Conservation (phyloP, 176 grass and related monocot species). For the Miscanthus lutarioriparius region DNA sequence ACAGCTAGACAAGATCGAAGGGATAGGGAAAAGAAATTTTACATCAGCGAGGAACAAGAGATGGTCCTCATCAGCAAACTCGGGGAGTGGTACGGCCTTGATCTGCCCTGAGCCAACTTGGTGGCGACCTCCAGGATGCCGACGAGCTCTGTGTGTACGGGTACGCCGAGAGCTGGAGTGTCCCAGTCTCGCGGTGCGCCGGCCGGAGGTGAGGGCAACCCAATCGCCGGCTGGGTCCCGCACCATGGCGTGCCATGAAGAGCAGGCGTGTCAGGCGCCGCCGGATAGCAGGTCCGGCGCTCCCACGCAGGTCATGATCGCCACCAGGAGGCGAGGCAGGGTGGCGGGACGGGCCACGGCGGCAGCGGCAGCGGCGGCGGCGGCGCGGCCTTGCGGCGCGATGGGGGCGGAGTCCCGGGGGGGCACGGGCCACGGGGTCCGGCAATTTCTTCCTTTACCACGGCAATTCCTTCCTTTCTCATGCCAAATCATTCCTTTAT, state of each 20-base stretch:
- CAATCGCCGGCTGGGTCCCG: slow-evolving; percentile 53
- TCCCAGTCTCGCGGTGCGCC: neutral
- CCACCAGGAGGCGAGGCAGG: slow-evolving; percentile 28
- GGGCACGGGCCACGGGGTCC: too few relatives aligned
- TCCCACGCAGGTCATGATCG: slow-evolving; percentile 52
- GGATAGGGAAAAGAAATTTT: slow-evolving; percentile 19
- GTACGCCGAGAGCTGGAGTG: neutral
- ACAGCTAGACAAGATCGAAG: neutral
- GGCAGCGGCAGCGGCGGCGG: too few relatives aligned
- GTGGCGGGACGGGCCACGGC: too few relatives aligned
- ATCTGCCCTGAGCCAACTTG: slow-evolving; percentile 15
- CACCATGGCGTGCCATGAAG: slow-evolving; percentile 45
- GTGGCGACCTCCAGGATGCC: slow-evolving; percentile 32
- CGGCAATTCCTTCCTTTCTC: too few relatives aligned
- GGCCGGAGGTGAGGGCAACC: slow-evolving; percentile 26
- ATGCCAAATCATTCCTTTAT: too few relatives aligned
- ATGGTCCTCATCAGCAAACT: slow-evolving; percentile 50
- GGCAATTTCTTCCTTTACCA: too few relatives aligned
- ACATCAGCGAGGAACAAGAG: slow-evolving; percentile 38
- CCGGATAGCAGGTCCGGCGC: slow-evolving; percentile 44
- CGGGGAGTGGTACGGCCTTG: slow-evolving; percentile 45
- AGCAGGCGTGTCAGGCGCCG: slow-evolving; percentile 40
- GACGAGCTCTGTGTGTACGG: slow-evolving; percentile 3
- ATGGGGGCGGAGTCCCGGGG: too few relatives aligned
- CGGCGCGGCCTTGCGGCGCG: too few relatives aligned